phyloP scores from a whole-genome alignment of 2,329 filamentous ascomycete genomes.

The Cordyceps javanica region DNA sequence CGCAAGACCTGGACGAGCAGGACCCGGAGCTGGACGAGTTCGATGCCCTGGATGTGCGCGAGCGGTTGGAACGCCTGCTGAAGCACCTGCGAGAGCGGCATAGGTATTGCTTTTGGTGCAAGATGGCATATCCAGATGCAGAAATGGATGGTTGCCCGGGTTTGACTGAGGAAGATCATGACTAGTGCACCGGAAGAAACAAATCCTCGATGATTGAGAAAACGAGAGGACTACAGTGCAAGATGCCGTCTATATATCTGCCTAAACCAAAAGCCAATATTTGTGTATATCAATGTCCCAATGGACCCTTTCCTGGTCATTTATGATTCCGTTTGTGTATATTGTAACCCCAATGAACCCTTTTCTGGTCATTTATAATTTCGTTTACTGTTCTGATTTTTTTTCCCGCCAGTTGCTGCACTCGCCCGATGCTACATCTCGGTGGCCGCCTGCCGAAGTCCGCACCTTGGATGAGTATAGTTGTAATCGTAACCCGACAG shows the following conservation, averaged over 20 bases:
- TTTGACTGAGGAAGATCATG: slow-evolving; percentile 74
- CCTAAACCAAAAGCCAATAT: neutral
- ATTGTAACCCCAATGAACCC: too few species aligned
- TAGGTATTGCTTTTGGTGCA: slow-evolving; percentile 95
- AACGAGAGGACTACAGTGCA: neutral
- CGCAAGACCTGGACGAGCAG: slow-evolving; percentile 68
- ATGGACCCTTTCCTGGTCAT: too few species aligned
- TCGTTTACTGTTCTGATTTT: too few species aligned
- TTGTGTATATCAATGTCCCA: neutral
- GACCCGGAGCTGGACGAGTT: slow-evolving; percentile 78
- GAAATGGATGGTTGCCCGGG: slow-evolving; percentile 87
- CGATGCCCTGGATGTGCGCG: slow-evolving; percentile 58
- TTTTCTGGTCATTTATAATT: too few species aligned
- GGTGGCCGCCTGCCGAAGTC: slow-evolving; percentile 3
- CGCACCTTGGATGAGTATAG: slow-evolving; percentile 15
- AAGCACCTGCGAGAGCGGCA: slow-evolving; percentile 63
- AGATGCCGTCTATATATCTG: neutral
- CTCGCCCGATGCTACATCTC: neutral
- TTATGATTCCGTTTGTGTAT: too few species aligned
- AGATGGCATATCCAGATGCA: slow-evolving; percentile 67
- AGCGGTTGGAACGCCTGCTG: slow-evolving; percentile 63
- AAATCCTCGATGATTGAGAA: neutral
- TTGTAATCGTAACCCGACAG: slow-evolving; percentile 19
- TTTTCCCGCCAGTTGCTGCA: too few species aligned
- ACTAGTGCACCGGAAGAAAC: slow-evolving; percentile 25